A percentile compares a stretch with the other conserved stretches of the same genome.
phyloP scores from a whole-genome alignment of 495 filamentous ascomycete species.

The Oidiodendron maius region DNA sequence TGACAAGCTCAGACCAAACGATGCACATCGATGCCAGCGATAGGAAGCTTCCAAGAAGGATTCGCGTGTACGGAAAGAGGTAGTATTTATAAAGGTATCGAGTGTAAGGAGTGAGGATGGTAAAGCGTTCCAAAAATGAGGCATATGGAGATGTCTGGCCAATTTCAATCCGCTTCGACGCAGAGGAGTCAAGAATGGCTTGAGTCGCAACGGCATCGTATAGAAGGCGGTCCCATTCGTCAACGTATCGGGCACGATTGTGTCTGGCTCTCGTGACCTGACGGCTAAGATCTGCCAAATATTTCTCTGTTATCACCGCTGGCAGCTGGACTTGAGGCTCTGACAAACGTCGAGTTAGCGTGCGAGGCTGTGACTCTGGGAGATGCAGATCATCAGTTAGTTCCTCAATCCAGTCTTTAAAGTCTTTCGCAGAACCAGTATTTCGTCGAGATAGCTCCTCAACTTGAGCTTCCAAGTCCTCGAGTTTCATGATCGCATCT shows the following conservation, averaged over 20 bases:
- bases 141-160: slow-evolving; percentile 49
- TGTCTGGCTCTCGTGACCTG: slow-evolving; percentile 76
- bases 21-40: slow-evolving; percentile 72
- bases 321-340: slow-evolving; percentile 48
- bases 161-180: slow-evolving; percentile 75
- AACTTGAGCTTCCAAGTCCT: slow-evolving; percentile 76
- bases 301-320: slow-evolving; percentile 85
- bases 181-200: slow-evolving; percentile 75
- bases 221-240: slow-evolving; percentile 79
- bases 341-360: slow-evolving; percentile 34
- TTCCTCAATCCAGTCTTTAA: slow-evolving; percentile 92
- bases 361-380: slow-evolving; percentile 51
- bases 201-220: slow-evolving; percentile 67
- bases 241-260: slow-evolving; percentile 71
- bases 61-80: slow-evolving; percentile 56
- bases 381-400: slow-evolving; percentile 67
- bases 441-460: slow-evolving; percentile 72
- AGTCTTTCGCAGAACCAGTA: slow-evolving; percentile 71
- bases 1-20: slow-evolving; percentile 88
- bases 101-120: slow-evolving; percentile 75
- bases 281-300: slow-evolving; percentile 82
- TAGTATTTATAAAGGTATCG: slow-evolving; percentile 72
- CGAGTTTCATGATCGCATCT: slow-evolving; percentile 75
- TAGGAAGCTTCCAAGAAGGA: slow-evolving; percentile 57
- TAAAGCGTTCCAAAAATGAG: slow-evolving; percentile 45